phyloP scores from a whole-genome alignment of 768 basidiomycete species.

The Boletellus ananas region DNA sequence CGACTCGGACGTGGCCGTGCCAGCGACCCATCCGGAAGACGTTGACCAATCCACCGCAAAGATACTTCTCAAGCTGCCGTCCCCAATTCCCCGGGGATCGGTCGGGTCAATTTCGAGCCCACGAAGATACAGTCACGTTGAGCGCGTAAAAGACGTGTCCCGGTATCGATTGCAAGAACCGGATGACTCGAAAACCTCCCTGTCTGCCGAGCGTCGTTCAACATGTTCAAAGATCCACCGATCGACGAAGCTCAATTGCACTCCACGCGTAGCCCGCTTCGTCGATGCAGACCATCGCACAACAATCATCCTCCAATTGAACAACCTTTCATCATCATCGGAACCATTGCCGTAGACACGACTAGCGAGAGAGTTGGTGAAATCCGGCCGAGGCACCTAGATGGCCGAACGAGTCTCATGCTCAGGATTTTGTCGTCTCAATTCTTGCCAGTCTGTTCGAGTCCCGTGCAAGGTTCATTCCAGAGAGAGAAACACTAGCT shows the following conservation, averaged over 20 bases:
- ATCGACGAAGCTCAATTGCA: slow-evolving; percentile 43
- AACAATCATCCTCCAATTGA: slow-evolving; percentile 54
- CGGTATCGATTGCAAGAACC: slow-evolving; percentile 53
- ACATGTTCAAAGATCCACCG: slow-evolving; percentile 2
- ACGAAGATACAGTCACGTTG: slow-evolving; percentile 66
- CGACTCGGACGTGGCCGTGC: too few relatives aligned
- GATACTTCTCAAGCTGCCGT: too few relatives aligned
- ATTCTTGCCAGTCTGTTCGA: slow-evolving; percentile 23
- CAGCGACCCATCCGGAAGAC: too few relatives aligned
- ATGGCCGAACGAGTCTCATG: slow-evolving; percentile 2
- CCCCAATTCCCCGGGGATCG: not conserved
- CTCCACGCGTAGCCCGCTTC: slow-evolving; percentile 63
- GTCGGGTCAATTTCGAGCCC: slow-evolving; percentile 15
- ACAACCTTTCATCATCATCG: slow-evolving; percentile 48
- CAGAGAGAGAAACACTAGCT: slow-evolving; percentile 13
- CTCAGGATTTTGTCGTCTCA: slow-evolving; percentile 20
- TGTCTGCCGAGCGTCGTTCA: slow-evolving; percentile 39
- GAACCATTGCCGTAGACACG: slow-evolving; percentile 58
- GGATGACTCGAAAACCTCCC: slow-evolving; percentile 57
- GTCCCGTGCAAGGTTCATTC: slow-evolving; percentile 7
- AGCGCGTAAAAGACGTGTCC: slow-evolving; percentile 57
- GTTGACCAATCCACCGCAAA: too few relatives aligned
- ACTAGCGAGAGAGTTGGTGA: slow-evolving; percentile 65
- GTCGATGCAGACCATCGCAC: slow-evolving; percentile 69
- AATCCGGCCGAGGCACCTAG: slow-evolving; percentile 32